A percentile compares a stretch with the other conserved stretches of the same genome.
These are phyloP conservation scores for Plenodomus lindquistii DNA, from an alignment of 2,329 filamentous ascomycete genomes.

Conservation along the genomic window DNA sequence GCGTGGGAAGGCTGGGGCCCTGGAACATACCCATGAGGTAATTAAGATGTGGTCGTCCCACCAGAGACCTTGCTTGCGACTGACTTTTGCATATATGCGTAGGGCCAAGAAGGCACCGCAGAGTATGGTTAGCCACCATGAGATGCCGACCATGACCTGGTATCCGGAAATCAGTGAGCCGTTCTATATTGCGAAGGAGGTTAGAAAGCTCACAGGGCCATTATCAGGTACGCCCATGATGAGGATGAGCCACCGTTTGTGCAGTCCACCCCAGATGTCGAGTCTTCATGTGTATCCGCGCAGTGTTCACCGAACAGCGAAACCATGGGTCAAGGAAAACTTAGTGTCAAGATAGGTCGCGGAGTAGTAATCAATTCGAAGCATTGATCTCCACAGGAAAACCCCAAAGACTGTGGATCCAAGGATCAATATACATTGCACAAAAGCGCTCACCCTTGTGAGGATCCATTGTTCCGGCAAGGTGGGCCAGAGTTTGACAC, in stretches of 20 bases:
- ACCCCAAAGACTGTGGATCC: background rate
- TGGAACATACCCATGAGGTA: conserved; percentile 25
- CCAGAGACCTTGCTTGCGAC: conserved; percentile 29
- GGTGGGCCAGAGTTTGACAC: background rate
- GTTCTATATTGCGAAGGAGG: background rate
- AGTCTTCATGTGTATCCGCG: background rate
- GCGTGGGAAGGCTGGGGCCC: background rate
- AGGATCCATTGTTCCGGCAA: background rate
- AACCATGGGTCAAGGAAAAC: background rate
- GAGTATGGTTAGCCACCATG: conserved; percentile 29
- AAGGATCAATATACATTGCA: background rate
- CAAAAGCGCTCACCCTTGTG: too few relatives aligned
- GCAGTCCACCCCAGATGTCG: background rate
- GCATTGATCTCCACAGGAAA: background rate
- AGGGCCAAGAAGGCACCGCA: conserved; percentile 26
- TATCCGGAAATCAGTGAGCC: conserved; percentile 11
- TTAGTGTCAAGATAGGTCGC: background rate
- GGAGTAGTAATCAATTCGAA: background rate
- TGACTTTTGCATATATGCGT: conserved; percentile 33
- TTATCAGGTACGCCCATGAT: conserved; percentile 8
- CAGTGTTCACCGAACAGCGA: background rate
- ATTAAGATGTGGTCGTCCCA: conserved; percentile 37
- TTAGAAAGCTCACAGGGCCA: background rate
- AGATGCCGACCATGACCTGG: conserved; percentile 26
- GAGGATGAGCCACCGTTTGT: background rate